These are phyloP conservation scores for Coemansia reversa DNA, from an alignment of 192 early-diverging fungal species.

Conservation along the genomic window DNA sequence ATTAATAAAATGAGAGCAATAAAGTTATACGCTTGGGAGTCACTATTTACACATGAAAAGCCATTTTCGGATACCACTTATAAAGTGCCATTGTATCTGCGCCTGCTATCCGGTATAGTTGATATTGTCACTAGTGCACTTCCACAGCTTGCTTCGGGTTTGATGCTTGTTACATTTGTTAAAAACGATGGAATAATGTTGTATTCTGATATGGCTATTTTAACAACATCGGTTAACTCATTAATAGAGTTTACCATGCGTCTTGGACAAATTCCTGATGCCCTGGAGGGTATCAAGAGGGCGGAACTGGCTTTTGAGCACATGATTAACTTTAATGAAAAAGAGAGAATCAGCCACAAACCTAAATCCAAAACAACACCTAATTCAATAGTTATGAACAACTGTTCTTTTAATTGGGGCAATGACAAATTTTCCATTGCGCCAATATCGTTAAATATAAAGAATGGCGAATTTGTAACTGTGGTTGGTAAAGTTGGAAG, in stretches of 20 bases:
- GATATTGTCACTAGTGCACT: conserved; percentile 13
- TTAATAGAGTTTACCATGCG: conserved; percentile 8
- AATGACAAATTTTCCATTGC: conserved; percentile 18
- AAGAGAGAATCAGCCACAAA: conserved; percentile 4
- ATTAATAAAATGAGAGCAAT: conserved; percentile 56
- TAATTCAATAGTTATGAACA: conserved; percentile 7
- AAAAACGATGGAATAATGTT: conserved; percentile 16
- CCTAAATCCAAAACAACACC: background rate
- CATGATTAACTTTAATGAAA: background rate
- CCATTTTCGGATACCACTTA: conserved; percentile 1
- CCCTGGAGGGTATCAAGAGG: conserved; percentile 1
- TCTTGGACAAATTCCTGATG: background rate
- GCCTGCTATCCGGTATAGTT: conserved; percentile 1
- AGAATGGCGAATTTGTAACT: conserved; percentile 34
- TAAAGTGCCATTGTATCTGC: conserved; percentile 1
- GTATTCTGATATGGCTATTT: conserved; percentile 18
- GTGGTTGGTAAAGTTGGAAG: conserved; percentile 59
- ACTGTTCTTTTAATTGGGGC: conserved; percentile 29
- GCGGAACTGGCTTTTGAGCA: conserved; percentile 5
- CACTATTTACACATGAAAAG: conserved; percentile 24
- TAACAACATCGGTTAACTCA: conserved; percentile 14
- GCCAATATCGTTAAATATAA: conserved; percentile 10
- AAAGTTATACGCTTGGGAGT: conserved; percentile 66
- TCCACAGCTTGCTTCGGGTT: conserved; percentile 55
- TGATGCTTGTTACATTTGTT: conserved; percentile 59